Base-by-base conservation (phyloP, 805 yeast species). In the Yarrowia deformans region DNA sequence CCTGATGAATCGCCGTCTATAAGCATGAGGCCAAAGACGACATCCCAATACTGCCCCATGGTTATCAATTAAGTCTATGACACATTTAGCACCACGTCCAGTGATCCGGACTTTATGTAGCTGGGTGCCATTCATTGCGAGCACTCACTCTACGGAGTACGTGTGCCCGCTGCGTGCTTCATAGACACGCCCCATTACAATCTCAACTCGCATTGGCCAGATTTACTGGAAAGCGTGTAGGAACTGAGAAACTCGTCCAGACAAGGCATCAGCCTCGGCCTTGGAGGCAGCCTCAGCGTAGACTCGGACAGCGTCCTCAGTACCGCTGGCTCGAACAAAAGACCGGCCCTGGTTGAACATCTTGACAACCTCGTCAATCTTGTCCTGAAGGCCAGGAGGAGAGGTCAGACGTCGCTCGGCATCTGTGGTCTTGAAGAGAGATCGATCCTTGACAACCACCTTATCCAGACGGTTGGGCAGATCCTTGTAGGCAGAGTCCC, bases 311-410 rank as follows among this genome's bases (percentile, higher is more conserved):
- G 97, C 98, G 78, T 95, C 96, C 78, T 95, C 99, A 0, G 99
- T 95, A 14, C 99, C 99, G 70, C 97, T 90, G 10, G 99, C 98
- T 73, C 99, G 86, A 2, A 94, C 98, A 79, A 95, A 95, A 1
- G 97, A 88, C 75, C 99, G 85, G 1, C 94, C 98, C 18, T 79
- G 75, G 0, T 80, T 73, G 72, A 82, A 87, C 73, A 85, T 79
- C 10, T 79, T 75, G 19, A 94, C 94, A 37, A 84, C 76, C 4
- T 74, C 81, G 76, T 95, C 95, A 69, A 95, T 91, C 71, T 85
- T 78, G 0, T 71, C 81, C 79, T 95, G 99, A 70, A 95, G 78
- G 0, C 94, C 97, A 1, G 71, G 79, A 4, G 99, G 99, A 67
- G 87, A 84, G 6, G 87, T 85, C 70, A 95, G 83, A 48, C 85